These are phyloP conservation scores for Ophiognomonia clavigignenti-juglandacearum DNA, from an alignment of 2,329 filamentous ascomycete species.

Conservation along the genomic window DNA sequence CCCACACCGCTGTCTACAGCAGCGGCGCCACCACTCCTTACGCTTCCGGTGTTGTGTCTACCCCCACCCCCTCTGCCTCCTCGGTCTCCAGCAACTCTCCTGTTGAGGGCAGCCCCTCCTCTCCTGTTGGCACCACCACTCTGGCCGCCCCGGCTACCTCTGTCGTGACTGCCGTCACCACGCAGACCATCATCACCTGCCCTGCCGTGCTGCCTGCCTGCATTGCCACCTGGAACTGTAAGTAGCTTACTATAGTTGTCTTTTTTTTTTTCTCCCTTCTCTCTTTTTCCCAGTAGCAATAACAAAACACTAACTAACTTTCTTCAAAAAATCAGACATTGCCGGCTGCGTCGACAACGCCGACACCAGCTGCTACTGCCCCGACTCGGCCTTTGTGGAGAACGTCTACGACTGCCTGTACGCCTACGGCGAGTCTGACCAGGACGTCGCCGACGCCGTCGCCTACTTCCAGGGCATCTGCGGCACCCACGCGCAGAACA, in stretches of 20 bases:
- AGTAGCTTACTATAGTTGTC: background rate
- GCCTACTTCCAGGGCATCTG: slow-evolving; percentile 91
- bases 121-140: slow-evolving; percentile 29
- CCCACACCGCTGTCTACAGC: slow-evolving; percentile 31
- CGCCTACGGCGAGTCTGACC: slow-evolving; percentile 64
- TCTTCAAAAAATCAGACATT: slow-evolving; percentile 28
- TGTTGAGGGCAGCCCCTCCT: slow-evolving; percentile 5
- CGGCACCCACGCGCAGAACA: slow-evolving; percentile 64
- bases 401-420: slow-evolving; percentile 78
- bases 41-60: slow-evolving; percentile 9
- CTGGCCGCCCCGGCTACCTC: slow-evolving; percentile 33
- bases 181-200: slow-evolving; percentile 42
- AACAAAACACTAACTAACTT: background rate
- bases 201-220: too few species aligned
- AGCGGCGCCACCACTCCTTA: slow-evolving; percentile 18
- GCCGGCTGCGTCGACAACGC: slow-evolving; percentile 79
- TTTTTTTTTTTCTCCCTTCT: too few species aligned
- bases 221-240: slow-evolving; percentile 80
- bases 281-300: background rate
- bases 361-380: slow-evolving; percentile 36
- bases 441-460: slow-evolving; percentile 65
- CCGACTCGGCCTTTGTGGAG: slow-evolving; percentile 67
- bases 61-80: slow-evolving; percentile 10
- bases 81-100: slow-evolving; percentile 14
- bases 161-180: slow-evolving; percentile 30